Percentiles rank a stretch among this genome's conserved stretches.
phyloP scores from a whole-genome alignment of 805 yeast species.

The Lipomyces orientalis region DNA sequence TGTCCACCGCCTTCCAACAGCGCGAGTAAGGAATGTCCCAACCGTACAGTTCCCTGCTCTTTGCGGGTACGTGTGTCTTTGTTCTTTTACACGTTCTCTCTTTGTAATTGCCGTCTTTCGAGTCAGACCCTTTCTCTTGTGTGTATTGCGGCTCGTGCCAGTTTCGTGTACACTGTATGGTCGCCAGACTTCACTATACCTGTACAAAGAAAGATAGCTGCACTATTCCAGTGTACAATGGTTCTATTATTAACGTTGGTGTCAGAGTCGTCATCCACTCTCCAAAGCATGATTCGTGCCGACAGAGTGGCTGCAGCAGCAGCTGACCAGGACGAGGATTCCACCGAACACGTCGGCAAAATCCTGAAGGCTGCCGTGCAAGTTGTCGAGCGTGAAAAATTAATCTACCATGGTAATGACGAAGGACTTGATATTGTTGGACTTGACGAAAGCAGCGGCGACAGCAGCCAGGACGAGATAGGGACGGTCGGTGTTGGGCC shows the following conservation, averaged over 20 bases:
- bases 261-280: slow-evolving; percentile 29
- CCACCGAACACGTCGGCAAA: not conserved
- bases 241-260: slow-evolving; percentile 4
- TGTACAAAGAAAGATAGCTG: not conserved
- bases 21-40: slow-evolving; percentile 9
- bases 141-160: not conserved
- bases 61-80: slow-evolving; percentile 23
- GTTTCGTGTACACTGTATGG: not conserved
- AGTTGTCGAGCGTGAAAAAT: not conserved
- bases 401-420: not conserved
- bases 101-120: slow-evolving; percentile 9
- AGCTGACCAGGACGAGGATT: not conserved
- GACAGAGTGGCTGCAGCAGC: slow-evolving; percentile 19
- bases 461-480: not conserved
- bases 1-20: not conserved
- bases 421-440: slow-evolving; percentile 12
- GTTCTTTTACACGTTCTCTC: not conserved
- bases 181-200: not conserved
- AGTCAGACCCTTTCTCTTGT: not conserved
- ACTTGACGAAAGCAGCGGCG: slow-evolving; percentile 1
- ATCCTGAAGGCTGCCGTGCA: not conserved
- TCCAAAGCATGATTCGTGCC: slow-evolving; percentile 31
- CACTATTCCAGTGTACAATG: not conserved
- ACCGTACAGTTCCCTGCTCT: slow-evolving; percentile 24
- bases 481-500: not conserved